Evolutionary conservation across 2,329 filamentous ascomycete species (phyloP).

Genomic region (Chaetothyriales sp.): DNA sequence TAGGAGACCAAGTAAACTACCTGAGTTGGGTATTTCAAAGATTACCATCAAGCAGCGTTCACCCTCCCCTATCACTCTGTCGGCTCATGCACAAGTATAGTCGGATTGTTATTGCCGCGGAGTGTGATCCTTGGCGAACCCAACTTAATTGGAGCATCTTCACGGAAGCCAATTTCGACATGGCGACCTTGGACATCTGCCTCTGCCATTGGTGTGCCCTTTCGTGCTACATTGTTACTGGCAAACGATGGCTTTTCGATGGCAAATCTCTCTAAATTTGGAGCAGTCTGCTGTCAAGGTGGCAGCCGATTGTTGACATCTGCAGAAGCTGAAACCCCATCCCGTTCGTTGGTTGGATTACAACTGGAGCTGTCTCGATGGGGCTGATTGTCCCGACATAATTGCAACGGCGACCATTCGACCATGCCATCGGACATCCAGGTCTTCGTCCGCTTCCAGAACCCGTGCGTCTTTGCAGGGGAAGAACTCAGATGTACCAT

Average conservation of each 20-base stretch:
- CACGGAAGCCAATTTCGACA: no score
- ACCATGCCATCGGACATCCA: slow-evolving; percentile 60
- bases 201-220: neutral
- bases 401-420: neutral
- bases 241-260: neutral
- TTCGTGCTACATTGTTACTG: neutral
- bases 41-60: no score
- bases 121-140: no score
- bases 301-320: neutral
- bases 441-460: slow-evolving; percentile 89
- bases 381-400: neutral
- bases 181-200: no score
- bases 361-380: neutral
- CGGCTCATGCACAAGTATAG: no score
- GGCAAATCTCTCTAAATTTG: neutral
- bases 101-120: no score
- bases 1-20: no score
- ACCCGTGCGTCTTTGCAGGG: slow-evolving; percentile 88
- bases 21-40: no score
- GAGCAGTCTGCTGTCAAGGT: neutral
- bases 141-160: no score
- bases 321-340: neutral
- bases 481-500: slow-evolving; percentile 93
- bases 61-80: no score
- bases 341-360: neutral